These are phyloP conservation scores for Penicillium hordei DNA, from an alignment of 2,329 filamentous ascomycete genomes.

Conservation along the genomic window DNA sequence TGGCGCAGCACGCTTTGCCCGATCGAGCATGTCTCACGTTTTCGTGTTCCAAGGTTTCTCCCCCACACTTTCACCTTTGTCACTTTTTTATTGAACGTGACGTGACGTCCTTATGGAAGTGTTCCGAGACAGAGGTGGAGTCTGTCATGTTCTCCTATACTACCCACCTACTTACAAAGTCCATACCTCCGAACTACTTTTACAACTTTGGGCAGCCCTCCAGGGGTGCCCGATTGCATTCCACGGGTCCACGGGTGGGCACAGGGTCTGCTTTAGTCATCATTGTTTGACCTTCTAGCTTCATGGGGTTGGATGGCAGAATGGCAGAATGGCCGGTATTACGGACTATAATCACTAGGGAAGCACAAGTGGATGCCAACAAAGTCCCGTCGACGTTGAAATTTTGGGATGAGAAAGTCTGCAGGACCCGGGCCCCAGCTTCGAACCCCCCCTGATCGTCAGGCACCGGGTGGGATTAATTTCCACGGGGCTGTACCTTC, in stretches of 20 bases:
- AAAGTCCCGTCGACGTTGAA: background rate
- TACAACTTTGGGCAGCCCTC: background rate
- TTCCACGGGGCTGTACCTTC: background rate
- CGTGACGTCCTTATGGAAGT: background rate
- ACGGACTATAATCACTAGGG: too few species aligned
- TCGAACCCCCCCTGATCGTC: slow-evolving; percentile 15
- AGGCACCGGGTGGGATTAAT: slow-evolving; percentile 8
- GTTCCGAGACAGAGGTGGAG: background rate
- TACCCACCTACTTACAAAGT: background rate
- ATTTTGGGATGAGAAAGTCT: background rate
- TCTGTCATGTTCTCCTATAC: background rate
- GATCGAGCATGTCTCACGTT: background rate
- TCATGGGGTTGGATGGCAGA: background rate
- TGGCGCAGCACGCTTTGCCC: slow-evolving; percentile 13
- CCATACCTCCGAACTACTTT: background rate
- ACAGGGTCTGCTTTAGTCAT: background rate
- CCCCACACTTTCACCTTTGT: slow-evolving; percentile 14
- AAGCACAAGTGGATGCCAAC: background rate
- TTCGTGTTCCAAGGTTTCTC: background rate
- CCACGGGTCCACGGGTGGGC: background rate
- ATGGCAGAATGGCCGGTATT: background rate
- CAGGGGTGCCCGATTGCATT: background rate
- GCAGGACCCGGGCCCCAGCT: background rate
- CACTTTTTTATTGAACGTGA: background rate
- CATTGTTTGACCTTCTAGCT: background rate